These are phyloP conservation scores for Pichia nakasei DNA, from an alignment of 805 yeast species.

Conservation along the genomic window DNA sequence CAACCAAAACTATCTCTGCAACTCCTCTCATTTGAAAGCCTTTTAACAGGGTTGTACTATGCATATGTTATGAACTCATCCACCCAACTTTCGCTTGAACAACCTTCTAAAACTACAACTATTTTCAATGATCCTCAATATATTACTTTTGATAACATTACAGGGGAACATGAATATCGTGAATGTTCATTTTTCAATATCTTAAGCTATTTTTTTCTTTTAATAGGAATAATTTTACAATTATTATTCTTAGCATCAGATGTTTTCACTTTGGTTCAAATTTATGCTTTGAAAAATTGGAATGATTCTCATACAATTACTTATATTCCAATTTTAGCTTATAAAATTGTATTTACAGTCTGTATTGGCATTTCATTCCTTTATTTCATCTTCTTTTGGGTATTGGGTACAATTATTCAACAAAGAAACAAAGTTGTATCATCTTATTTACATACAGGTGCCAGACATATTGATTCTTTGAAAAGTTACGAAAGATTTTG, in stretches of 20 bases:
- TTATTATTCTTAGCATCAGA: constrained; percentile 55
- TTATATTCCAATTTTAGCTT: constrained; percentile 25
- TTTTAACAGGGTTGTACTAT: not conserved
- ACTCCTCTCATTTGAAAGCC: too few relatives aligned
- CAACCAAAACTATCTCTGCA: too few relatives aligned
- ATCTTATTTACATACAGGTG: constrained; percentile 58
- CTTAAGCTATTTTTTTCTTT: constrained; percentile 32
- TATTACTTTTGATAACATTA: constrained; percentile 22
- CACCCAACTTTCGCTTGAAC: not conserved
- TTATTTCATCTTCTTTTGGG: constrained; percentile 46
- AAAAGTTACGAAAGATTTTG: constrained; percentile 60
- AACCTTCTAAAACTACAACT: not conserved
- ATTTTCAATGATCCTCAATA: constrained; percentile 14
- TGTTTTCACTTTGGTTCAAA: constrained; percentile 67
- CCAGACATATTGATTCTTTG: constrained; percentile 50
- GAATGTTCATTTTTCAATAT: constrained; percentile 38
- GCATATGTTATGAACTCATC: not conserved
- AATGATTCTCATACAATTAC: constrained; percentile 24
- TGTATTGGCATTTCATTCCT: constrained; percentile 69
- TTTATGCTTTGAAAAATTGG: constrained; percentile 56
- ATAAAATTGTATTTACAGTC: constrained; percentile 33
- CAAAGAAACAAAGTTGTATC: constrained; percentile 57
- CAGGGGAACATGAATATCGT: constrained; percentile 22
- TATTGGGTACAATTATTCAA: constrained; percentile 50
- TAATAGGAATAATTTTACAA: constrained; percentile 37